phyloP scores from a whole-genome alignment of 352 stramenopile species.

The Stramenopiles sp. region DNA sequence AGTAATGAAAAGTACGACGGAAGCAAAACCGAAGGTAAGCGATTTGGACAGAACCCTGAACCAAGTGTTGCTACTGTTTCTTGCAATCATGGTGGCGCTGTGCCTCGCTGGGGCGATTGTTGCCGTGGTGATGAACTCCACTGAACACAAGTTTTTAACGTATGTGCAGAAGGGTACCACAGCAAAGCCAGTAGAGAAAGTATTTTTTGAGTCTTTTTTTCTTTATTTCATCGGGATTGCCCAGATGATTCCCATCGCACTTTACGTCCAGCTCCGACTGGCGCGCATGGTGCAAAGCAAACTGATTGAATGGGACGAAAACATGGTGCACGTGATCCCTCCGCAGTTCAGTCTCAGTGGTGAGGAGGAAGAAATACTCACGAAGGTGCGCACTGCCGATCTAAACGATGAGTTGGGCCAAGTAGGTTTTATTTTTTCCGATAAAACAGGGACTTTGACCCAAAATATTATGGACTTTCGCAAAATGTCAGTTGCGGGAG shows the following conservation, averaged over 20 bases:
- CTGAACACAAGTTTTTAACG: background rate
- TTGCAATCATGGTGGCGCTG: conserved; percentile 28
- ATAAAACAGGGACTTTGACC: conserved; percentile 85
- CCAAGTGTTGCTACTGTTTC: background rate
- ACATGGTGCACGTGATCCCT: background rate
- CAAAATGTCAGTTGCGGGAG: conserved; percentile 75
- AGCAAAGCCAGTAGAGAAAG: too few relatives aligned
- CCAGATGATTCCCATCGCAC: conserved; percentile 71
- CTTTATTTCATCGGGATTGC: conserved; percentile 71
- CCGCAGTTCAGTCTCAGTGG: background rate
- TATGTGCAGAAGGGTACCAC: background rate
- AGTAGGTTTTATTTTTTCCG: conserved; percentile 70
- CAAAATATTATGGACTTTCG: conserved; percentile 92
- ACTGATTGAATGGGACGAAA: conserved; percentile 44
- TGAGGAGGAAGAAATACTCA: conserved; percentile 34
- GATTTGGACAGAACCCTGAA: conserved; percentile 44
- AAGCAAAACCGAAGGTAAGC: conserved; percentile 60
- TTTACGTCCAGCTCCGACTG: conserved; percentile 75
- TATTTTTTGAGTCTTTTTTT: conserved; percentile 27
- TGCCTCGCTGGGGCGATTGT: conserved; percentile 41
- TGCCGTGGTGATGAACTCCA: conserved; percentile 26
- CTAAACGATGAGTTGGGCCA: conserved; percentile 72
- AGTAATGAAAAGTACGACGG: conserved; percentile 57
- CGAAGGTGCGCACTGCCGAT: conserved; percentile 60
- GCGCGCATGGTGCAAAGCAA: conserved; percentile 59